Percentiles rank a stretch among this genome's conserved stretches.
These are phyloP conservation scores for Serpula lacrymans DNA, from an alignment of 768 basidiomycete species.

Conservation along the genomic window DNA sequence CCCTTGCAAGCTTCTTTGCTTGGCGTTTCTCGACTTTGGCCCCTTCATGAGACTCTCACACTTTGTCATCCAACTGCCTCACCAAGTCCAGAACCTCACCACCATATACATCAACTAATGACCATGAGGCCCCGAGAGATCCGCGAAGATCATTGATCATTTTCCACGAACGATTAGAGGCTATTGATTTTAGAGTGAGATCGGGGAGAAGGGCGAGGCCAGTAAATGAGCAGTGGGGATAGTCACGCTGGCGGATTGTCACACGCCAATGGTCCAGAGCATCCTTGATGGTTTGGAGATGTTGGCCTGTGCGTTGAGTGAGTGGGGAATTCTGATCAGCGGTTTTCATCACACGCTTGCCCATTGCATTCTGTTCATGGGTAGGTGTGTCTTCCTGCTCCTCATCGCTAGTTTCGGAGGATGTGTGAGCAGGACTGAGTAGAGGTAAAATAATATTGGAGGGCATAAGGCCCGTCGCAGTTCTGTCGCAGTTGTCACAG, in stretches of 20 bases:
- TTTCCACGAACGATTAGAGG: conserved; percentile 8
- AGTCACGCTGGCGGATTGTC: too few species aligned
- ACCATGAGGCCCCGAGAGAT: not conserved
- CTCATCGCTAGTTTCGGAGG: too few species aligned
- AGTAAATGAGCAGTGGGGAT: conserved; percentile 1
- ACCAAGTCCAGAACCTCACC: conserved; percentile 19
- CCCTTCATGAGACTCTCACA: too few species aligned
- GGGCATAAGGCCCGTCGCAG: too few species aligned
- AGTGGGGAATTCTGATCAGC: not conserved
- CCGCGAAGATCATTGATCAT: conserved; percentile 10
- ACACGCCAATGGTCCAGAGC: conserved; percentile 6
- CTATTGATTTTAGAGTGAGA: conserved; percentile 19
- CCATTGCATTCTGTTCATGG: conserved; percentile 11
- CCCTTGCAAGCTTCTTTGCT: conserved; percentile 3
- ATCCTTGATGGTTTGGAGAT: not conserved
- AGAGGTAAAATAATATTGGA: too few species aligned
- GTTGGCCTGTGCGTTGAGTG: conserved; percentile 8
- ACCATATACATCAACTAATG: conserved; percentile 16
- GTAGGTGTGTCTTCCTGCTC: not conserved
- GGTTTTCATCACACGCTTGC: conserved; percentile 15
- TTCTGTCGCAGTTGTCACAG: conserved; percentile 17
- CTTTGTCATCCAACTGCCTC: conserved; percentile 9
- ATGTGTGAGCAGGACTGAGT: not conserved
- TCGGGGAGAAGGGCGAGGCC: conserved; percentile 22
- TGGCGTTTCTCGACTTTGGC: conserved; percentile 6